A percentile compares a stretch with the other conserved stretches of the same genome.
These are phyloP conservation scores for Backusella tuberculispora DNA, from an alignment of 192 early-diverging fungal genomes.

Conservation along the genomic window DNA sequence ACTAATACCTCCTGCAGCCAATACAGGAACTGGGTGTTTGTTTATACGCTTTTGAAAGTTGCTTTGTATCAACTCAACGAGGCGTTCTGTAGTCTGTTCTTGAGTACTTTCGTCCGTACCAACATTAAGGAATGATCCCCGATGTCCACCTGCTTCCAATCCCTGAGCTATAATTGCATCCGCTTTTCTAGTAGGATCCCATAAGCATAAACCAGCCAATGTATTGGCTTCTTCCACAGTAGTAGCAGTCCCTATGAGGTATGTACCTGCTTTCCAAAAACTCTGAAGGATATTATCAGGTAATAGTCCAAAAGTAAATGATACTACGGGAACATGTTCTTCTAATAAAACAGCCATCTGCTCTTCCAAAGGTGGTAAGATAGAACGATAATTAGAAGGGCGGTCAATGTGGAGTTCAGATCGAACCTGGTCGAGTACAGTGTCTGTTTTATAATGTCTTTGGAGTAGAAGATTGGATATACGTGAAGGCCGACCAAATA, in stretches of 20 bases:
- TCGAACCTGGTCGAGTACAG: constrained; percentile 22
- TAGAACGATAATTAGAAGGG: constrained; percentile 3
- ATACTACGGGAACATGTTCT: constrained; percentile 27
- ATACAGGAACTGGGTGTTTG: background rate
- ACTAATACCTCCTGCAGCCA: constrained; percentile 32
- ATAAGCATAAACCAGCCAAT: constrained; percentile 1
- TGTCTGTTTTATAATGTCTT: constrained; percentile 18
- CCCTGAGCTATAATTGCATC: constrained; percentile 38
- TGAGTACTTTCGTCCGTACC: background rate
- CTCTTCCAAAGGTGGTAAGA: constrained; percentile 23
- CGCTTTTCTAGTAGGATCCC: background rate
- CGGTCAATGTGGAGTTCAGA: background rate
- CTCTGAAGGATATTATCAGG: constrained; percentile 9
- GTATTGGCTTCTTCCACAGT: constrained; percentile 28
- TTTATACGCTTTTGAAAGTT: background rate
- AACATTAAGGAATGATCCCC: constrained; percentile 11
- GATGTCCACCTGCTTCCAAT: constrained; percentile 35
- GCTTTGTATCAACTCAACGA: background rate
- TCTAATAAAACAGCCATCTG: constrained; percentile 28
- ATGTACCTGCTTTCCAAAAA: constrained; percentile 18
- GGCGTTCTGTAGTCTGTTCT: constrained; percentile 8
- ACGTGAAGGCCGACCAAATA: constrained; percentile 19
- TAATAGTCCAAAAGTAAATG: constrained; percentile 32
- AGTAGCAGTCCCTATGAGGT: constrained; percentile 35
- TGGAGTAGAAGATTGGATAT: constrained; percentile 1